Evolutionary conservation across 345 rosid genomes (phyloP).

Genomic region (Jatropha curcas): DNA sequence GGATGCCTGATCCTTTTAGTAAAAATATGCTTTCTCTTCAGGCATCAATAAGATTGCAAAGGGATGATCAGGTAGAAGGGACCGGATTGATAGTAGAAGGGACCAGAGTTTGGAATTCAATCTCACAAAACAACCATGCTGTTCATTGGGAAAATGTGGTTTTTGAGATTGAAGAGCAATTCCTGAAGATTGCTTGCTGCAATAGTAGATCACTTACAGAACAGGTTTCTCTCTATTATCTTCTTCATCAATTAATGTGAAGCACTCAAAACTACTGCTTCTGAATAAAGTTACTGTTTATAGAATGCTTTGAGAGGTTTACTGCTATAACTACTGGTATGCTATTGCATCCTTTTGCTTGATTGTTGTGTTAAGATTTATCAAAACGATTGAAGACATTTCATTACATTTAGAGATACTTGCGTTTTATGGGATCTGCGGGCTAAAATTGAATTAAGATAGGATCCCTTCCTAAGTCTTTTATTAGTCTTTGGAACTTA

Average conservation of each 20-base stretch:
- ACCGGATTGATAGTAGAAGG: slow-evolving; percentile 94
- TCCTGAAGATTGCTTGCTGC: slow-evolving; percentile 78
- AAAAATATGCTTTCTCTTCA: slow-evolving; percentile 24
- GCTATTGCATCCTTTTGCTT: background rate
- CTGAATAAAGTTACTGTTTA: background rate
- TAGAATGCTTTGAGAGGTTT: background rate
- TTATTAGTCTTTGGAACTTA: too few relatives aligned
- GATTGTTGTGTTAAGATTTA: background rate
- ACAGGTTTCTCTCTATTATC: slow-evolving; percentile 52
- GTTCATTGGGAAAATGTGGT: slow-evolving; percentile 76
- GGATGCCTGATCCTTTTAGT: background rate
- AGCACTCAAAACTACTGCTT: background rate
- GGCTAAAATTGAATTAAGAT: too few relatives aligned
- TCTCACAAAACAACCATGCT: slow-evolving; percentile 59
- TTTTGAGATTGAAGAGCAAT: slow-evolving; percentile 78
- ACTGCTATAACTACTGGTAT: background rate
- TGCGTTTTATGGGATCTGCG: background rate
- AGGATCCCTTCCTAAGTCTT: too few relatives aligned
- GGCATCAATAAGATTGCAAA: slow-evolving; percentile 77
- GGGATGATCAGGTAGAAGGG: too few relatives aligned
- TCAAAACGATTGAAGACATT: background rate
- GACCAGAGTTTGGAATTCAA: slow-evolving; percentile 72
- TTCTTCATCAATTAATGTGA: background rate
- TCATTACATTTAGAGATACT: background rate
- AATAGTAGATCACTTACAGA: slow-evolving; percentile 67